Conservation (phyloP, 495 filamentous ascomycete species). For the Recurvomyces mirabilis region DNA sequence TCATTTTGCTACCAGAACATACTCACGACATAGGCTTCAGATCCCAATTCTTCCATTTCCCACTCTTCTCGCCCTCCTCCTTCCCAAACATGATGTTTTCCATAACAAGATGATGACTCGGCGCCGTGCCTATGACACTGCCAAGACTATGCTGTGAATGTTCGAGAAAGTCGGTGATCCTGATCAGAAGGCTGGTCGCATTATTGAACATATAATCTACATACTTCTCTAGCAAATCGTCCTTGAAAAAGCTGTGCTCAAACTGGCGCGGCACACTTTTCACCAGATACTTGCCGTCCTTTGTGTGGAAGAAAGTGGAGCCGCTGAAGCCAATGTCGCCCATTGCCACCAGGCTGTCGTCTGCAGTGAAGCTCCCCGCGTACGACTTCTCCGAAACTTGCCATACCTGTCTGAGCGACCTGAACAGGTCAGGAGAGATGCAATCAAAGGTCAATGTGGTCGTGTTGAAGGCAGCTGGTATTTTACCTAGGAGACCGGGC, state of each 20-base stretch:
- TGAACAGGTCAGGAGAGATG: slow-evolving; percentile 23
- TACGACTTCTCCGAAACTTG: slow-evolving; percentile 45
- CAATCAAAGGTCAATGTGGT: slow-evolving; percentile 22
- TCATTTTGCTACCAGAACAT: no score
- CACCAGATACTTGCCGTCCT: slow-evolving; percentile 49
- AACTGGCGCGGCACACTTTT: slow-evolving; percentile 57
- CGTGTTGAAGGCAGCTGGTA: slow-evolving; percentile 25
- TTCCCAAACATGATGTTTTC: slow-evolving; percentile 55
- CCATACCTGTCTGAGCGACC: slow-evolving; percentile 34
- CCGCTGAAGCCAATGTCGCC: slow-evolving; percentile 52
- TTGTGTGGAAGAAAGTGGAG: slow-evolving; percentile 57
- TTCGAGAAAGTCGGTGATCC: slow-evolving; percentile 56
- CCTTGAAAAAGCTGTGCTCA: slow-evolving; percentile 56
- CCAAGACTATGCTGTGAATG: slow-evolving; percentile 44
- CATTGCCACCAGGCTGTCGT: slow-evolving; percentile 1
- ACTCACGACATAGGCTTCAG: slow-evolving; percentile 59
- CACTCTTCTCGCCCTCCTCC: slow-evolving; percentile 24
- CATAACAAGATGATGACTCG: slow-evolving; percentile 61
- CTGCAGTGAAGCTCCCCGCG: slow-evolving; percentile 35
- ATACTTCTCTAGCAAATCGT: slow-evolving; percentile 51
- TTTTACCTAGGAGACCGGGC: slow-evolving; percentile 11
- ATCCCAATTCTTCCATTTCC: slow-evolving; percentile 56
- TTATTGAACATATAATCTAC: slow-evolving; percentile 47
- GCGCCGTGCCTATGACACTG: slow-evolving; percentile 40
- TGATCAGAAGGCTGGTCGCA: slow-evolving; percentile 48